Percentiles rank a stretch among this genome's conserved stretches.
These are phyloP conservation scores for Fraxinus velutina DNA, from an alignment of 305 asterid genomes.

Conservation along the genomic window DNA sequence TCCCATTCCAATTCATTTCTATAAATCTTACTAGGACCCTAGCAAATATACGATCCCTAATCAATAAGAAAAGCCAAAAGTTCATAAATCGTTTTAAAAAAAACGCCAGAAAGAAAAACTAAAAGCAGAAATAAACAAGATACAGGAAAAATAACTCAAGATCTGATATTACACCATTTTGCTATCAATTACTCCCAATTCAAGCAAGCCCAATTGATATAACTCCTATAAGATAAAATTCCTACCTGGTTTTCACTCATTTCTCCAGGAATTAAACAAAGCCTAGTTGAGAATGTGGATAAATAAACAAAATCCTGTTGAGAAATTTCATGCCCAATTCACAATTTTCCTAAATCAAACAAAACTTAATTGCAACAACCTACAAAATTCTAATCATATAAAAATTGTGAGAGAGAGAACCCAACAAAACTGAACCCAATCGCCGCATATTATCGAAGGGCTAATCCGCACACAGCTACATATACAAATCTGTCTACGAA, in stretches of 20 bases:
- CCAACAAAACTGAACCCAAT: constrained; percentile 19
- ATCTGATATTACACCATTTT: constrained; percentile 1
- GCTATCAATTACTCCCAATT: not conserved
- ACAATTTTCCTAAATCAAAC: constrained; percentile 7
- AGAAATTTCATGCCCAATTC: constrained; percentile 1
- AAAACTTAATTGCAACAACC: constrained; percentile 1
- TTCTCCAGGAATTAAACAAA: constrained; percentile 16
- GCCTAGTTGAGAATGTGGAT: constrained; percentile 3
- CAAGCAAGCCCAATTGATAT: not conserved
- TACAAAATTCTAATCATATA: not conserved
- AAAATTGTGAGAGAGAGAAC: not conserved
- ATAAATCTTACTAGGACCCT: not conserved
- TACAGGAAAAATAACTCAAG: not conserved
- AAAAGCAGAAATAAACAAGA: not conserved
- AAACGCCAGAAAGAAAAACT: not conserved
- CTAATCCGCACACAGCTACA: constrained; percentile 28
- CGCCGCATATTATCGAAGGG: constrained; percentile 19
- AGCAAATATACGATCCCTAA: not conserved
- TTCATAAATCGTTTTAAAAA: not conserved
- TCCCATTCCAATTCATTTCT: not conserved
- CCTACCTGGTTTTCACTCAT: not conserved
- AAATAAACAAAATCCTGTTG: not conserved
- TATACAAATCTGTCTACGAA: constrained; percentile 24
- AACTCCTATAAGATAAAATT: not conserved
- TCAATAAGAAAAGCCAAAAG: not conserved